phyloP scores from a whole-genome alignment of 192 early-diverging fungal genomes.

The Rhizoclosmatium sp. region DNA sequence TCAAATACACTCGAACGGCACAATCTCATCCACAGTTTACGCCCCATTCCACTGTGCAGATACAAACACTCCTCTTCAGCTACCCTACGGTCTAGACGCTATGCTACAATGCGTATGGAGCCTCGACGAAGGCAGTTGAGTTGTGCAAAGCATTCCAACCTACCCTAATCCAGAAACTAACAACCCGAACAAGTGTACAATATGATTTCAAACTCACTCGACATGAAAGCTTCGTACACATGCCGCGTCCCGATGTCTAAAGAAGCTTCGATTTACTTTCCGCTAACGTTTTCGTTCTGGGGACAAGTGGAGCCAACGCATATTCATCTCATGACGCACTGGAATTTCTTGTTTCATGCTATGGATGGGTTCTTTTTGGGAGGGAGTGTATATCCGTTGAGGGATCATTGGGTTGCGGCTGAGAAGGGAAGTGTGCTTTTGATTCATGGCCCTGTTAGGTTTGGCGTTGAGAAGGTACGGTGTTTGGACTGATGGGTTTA shows the following conservation, averaged over 20 bases:
- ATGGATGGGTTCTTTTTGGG: slow-evolving; percentile 44
- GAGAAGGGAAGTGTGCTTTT: background rate
- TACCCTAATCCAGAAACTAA: background rate
- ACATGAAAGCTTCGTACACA: slow-evolving; percentile 23
- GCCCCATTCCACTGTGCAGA: slow-evolving; percentile 35
- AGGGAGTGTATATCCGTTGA: slow-evolving; percentile 31
- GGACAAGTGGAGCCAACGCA: slow-evolving; percentile 40
- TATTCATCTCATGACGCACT: slow-evolving; percentile 42
- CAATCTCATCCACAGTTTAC: slow-evolving; percentile 17
- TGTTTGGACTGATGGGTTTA: too few relatives aligned
- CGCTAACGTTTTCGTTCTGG: slow-evolving; percentile 38
- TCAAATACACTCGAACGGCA: slow-evolving; percentile 31
- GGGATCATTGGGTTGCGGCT: slow-evolving; percentile 38
- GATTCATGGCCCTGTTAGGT: slow-evolving; percentile 40
- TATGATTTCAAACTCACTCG: slow-evolving; percentile 26
- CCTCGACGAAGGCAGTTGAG: slow-evolving; percentile 7
- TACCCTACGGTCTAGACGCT: slow-evolving; percentile 38
- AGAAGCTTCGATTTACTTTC: slow-evolving; percentile 25
- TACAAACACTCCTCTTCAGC: slow-evolving; percentile 29
- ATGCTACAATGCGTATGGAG: slow-evolving; percentile 29
- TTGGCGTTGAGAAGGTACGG: background rate
- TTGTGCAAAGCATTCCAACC: slow-evolving; percentile 7
- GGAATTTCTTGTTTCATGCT: slow-evolving; percentile 36
- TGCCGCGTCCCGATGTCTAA: slow-evolving; percentile 37
- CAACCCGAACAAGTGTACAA: background rate